Conservation (phyloP, 495 filamentous ascomycete genomes). For the Tuber umbilicatum region DNA sequence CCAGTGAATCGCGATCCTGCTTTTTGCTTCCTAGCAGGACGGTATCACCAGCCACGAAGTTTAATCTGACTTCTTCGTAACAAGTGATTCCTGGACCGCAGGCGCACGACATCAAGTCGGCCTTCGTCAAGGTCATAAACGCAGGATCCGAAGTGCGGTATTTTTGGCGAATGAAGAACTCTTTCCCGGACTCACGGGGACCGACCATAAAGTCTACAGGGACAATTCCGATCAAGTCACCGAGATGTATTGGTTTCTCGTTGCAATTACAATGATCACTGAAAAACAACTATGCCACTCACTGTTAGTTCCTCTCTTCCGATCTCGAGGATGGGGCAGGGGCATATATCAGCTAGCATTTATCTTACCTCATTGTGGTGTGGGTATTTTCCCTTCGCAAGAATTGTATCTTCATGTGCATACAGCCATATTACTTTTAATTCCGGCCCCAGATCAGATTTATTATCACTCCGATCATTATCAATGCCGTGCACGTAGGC, state of each 20-base stretch:
- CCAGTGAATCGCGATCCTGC: constrained; percentile 42
- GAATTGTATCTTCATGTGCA: constrained; percentile 58
- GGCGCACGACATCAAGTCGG: constrained; percentile 40
- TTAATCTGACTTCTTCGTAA: constrained; percentile 5
- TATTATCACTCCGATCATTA: constrained; percentile 40
- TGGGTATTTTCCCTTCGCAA: constrained; percentile 58
- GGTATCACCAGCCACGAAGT: constrained; percentile 51
- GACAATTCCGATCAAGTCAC: constrained; percentile 52
- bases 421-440: constrained; percentile 70
- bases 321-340: not conserved
- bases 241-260: constrained; percentile 45
- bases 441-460: constrained; percentile 5
- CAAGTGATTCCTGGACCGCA: constrained; percentile 14
- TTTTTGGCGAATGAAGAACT: constrained; percentile 61
- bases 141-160: constrained; percentile 52
- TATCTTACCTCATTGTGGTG: constrained; percentile 52
- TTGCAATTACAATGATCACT: constrained; percentile 69
- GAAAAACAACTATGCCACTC: constrained; percentile 52
- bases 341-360: not conserved
- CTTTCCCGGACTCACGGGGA: constrained; percentile 43
- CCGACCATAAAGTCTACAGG: constrained; percentile 52
- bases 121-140: constrained; percentile 51
- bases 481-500: constrained; percentile 57
- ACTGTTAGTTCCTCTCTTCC: constrained; percentile 12
- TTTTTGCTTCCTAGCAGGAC: constrained; percentile 46